These are phyloP conservation scores for Emergomyces pasteurianus DNA, from an alignment of 2,329 filamentous ascomycete genomes.

Conservation along the genomic window DNA sequence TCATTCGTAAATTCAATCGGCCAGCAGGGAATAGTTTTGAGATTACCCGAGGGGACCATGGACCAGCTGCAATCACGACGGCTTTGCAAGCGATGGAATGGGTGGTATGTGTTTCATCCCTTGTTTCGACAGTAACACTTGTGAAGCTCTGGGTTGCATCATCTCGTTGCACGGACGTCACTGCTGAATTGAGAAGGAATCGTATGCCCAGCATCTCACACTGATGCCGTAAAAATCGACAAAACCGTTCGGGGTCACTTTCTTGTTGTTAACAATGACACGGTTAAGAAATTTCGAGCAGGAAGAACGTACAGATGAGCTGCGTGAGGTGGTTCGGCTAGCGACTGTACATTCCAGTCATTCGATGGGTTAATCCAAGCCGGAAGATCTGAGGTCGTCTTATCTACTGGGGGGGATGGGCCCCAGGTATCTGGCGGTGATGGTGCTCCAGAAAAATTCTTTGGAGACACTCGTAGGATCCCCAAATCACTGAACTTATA, in stretches of 20 bases:
- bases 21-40: neutral
- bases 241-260: neutral
- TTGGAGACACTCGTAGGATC: neutral
- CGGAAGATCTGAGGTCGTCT: neutral
- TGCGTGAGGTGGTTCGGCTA: neutral
- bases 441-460: neutral
- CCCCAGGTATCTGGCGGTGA: neutral
- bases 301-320: neutral
- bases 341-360: neutral
- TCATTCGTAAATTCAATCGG: neutral
- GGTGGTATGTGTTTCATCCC: neutral
- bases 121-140: neutral
- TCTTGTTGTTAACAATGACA: neutral
- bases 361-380: neutral
- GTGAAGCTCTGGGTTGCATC: neutral
- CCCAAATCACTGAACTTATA: neutral
- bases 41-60: neutral
- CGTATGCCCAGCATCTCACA: neutral
- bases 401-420: neutral
- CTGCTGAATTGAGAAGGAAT: neutral
- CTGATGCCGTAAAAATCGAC: neutral
- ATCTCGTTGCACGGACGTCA: neutral
- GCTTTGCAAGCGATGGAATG: neutral
- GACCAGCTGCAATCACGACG: neutral
- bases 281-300: neutral